Evolutionary conservation across 805 yeast species (phyloP).

Genomic region (Torulaspora quercuum): DNA sequence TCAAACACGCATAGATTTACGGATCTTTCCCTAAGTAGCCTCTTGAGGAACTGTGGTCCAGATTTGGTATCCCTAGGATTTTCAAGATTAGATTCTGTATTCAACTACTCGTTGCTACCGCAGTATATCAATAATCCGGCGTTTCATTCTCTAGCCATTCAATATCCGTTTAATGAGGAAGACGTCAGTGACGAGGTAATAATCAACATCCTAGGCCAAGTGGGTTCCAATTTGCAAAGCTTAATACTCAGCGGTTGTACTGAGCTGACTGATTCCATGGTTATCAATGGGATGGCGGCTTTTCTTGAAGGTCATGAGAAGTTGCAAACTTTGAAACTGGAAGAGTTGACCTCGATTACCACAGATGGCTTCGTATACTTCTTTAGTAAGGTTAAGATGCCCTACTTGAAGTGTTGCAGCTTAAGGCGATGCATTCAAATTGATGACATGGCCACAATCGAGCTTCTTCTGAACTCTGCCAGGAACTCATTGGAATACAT

Average conservation of each 20-base stretch:
- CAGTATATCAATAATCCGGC: slow-evolving; percentile 47
- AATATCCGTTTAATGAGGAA: slow-evolving; percentile 64
- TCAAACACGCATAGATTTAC: slow-evolving; percentile 82
- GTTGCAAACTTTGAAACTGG: slow-evolving; percentile 57
- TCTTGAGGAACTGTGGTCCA: slow-evolving; percentile 60
- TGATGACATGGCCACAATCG: slow-evolving; percentile 58
- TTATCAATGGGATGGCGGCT: slow-evolving; percentile 54
- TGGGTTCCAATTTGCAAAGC: slow-evolving; percentile 57
- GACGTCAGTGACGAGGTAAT: slow-evolving; percentile 66
- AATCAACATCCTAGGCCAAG: slow-evolving; percentile 53
- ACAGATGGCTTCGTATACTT: slow-evolving; percentile 61
- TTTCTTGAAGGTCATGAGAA: slow-evolving; percentile 45
- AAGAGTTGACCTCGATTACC: slow-evolving; percentile 59
- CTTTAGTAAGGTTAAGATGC: slow-evolving; percentile 47
- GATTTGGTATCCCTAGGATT: slow-evolving; percentile 56
- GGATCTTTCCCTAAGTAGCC: slow-evolving; percentile 56
- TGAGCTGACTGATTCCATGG: slow-evolving; percentile 61
- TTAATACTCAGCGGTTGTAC: slow-evolving; percentile 72
- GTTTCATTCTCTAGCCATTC: slow-evolving; percentile 57
- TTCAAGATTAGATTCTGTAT: slow-evolving; percentile 70
- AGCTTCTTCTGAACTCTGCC: slow-evolving; percentile 59
- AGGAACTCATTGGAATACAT: slow-evolving; percentile 60
- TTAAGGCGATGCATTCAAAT: slow-evolving; percentile 64
- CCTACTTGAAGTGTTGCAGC: slow-evolving; percentile 57
- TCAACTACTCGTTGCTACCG: slow-evolving; percentile 61